phyloP scores from a whole-genome alignment of 768 basidiomycete species.

The Trametes sanguinea region DNA sequence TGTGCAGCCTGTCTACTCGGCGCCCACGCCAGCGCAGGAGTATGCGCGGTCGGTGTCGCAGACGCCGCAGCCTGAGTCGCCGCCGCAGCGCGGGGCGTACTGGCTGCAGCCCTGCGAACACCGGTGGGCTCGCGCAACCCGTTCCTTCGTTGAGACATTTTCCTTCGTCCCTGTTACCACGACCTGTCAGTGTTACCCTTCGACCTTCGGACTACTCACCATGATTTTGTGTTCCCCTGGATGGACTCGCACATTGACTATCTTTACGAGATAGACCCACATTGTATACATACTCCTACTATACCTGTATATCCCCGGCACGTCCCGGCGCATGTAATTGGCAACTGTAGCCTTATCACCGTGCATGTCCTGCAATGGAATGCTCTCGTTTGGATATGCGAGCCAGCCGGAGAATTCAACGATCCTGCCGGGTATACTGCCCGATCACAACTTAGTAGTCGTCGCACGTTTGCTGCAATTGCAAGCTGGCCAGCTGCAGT shows the following conservation, averaged over 20 bases:
- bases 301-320: slow-evolving; percentile 1
- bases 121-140: slow-evolving; percentile 54
- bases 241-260: slow-evolving; percentile 9
- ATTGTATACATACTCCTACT: background rate
- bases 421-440: too few relatives aligned
- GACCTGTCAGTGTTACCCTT: slow-evolving; percentile 2
- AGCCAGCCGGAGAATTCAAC: too few relatives aligned
- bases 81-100: slow-evolving; percentile 38
- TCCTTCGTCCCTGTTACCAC: background rate
- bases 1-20: slow-evolving; percentile 32
- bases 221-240: background rate
- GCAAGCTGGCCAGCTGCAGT: too few relatives aligned
- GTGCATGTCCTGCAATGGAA: background rate
- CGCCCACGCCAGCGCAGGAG: slow-evolving; percentile 58
- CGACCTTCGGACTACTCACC: slow-evolving; percentile 7
- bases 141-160: slow-evolving; percentile 45
- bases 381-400: background rate
- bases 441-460: too few relatives aligned
- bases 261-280: slow-evolving; percentile 4
- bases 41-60: slow-evolving; percentile 54
- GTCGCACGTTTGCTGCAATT: too few relatives aligned
- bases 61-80: slow-evolving; percentile 14
- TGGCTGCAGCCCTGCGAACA: slow-evolving; percentile 45
- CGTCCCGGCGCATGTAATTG: slow-evolving; percentile 4
- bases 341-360: slow-evolving; percentile 7